Conservation (phyloP, 23 red algal species). For the Agarophyton chilense region DNA sequence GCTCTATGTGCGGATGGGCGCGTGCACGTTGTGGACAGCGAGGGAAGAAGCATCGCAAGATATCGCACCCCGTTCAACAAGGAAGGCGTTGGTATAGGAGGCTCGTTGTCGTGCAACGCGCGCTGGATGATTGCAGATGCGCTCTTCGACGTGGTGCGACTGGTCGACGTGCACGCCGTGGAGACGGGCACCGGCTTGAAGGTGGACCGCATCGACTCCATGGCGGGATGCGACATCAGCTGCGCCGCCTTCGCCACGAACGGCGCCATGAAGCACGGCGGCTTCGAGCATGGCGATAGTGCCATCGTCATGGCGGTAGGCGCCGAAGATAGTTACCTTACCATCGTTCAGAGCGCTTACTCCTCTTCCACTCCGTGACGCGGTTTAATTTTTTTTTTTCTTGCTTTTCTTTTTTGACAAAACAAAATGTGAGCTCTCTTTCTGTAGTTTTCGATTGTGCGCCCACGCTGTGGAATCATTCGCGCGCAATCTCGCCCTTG, state of each 20-base stretch:
- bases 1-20: background rate
- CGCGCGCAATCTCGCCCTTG: too few species aligned
- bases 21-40: conserved; percentile 5
- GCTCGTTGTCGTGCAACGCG: background rate
- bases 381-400: too few species aligned
- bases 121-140: conserved; percentile 31
- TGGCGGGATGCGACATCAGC: background rate
- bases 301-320: conserved; percentile 15
- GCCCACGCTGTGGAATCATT: too few species aligned
- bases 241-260: conserved; percentile 23
- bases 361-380: too few species aligned
- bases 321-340: background rate
- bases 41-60: background rate
- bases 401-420: too few species aligned
- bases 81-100: background rate
- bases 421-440: too few species aligned
- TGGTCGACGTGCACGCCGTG: conserved; percentile 6
- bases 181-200: background rate
- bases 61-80: background rate
- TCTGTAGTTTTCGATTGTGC: too few species aligned
- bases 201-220: background rate
- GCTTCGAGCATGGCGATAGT: background rate
- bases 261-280: background rate
- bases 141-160: conserved; percentile 6
- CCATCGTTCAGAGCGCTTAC: background rate